phyloP scores from a whole-genome alignment of 306 rosid species.

The Trichosanthes truncata region DNA sequence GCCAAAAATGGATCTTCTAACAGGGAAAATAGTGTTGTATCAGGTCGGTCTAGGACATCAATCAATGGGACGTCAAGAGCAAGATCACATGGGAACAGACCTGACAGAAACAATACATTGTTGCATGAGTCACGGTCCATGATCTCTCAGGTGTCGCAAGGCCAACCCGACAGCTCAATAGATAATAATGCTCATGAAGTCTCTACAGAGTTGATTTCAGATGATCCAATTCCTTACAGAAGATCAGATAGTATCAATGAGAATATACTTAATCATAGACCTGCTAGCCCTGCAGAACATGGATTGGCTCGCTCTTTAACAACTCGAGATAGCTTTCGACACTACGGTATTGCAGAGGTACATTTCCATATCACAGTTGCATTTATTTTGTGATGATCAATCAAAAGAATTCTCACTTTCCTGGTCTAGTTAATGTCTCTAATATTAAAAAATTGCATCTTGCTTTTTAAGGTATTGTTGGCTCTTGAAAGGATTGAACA shows the following conservation, averaged over 20 bases:
- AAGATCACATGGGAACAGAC: conserved; percentile 43
- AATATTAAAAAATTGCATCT: neutral
- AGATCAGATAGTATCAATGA: conserved; percentile 49
- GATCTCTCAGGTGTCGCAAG: conserved; percentile 33
- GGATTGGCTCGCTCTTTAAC: conserved; percentile 44
- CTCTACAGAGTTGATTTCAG: conserved; percentile 34
- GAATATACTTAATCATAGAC: conserved; percentile 33
- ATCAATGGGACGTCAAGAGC: conserved; percentile 25
- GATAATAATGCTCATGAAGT: conserved; percentile 29
- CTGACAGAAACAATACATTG: conserved; percentile 37
- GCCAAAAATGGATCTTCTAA: conserved; percentile 38
- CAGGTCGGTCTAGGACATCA: conserved; percentile 57
- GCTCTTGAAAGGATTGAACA: conserved; percentile 95
- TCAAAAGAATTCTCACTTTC: neutral
- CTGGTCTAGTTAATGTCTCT: neutral
- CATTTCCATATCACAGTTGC: conserved; percentile 1
- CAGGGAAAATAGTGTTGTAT: conserved; percentile 39
- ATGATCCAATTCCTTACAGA: conserved; percentile 33
- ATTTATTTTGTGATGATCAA: neutral
- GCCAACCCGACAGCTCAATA: conserved; percentile 19
- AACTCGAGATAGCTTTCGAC: conserved; percentile 47
- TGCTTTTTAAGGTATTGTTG: conserved; percentile 52
- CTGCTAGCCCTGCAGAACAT: conserved; percentile 42
- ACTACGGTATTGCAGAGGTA: conserved; percentile 89
- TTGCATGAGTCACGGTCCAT: conserved; percentile 30